These are phyloP conservation scores for Tardiomyces digboiensis DNA, from an alignment of 1,139 yeast genomes.

Conservation along the genomic window DNA sequence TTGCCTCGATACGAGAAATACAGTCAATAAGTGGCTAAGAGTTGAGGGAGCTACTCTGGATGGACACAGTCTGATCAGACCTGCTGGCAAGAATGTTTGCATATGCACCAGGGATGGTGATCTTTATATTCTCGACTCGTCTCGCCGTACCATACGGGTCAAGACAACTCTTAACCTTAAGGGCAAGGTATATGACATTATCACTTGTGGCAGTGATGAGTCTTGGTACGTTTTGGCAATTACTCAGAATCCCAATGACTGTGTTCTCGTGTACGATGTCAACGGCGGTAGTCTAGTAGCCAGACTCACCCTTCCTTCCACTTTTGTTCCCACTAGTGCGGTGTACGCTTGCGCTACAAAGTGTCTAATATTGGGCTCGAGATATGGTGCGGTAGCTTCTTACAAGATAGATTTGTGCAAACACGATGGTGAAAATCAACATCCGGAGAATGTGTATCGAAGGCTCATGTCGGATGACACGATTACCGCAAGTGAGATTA, in stretches of 20 bases:
- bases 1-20: not conserved
- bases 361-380: slow-evolving; percentile 51
- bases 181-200: slow-evolving; percentile 2
- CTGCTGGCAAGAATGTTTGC: not conserved
- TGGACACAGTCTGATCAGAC: not conserved
- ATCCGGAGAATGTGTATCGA: too few species aligned
- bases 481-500: slow-evolving; percentile 42
- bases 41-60: not conserved
- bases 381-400: slow-evolving; percentile 56
- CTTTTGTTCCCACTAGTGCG: not conserved
- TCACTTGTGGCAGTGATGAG: not conserved
- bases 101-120: slow-evolving; percentile 1
- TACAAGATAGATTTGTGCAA: slow-evolving; percentile 39
- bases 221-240: not conserved
- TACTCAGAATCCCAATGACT: not conserved
- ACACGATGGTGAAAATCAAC: too few species aligned
- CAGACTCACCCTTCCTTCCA: not conserved
- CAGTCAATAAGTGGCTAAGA: not conserved
- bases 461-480: slow-evolving; percentile 67
- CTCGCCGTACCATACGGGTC: not conserved
- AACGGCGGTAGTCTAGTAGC: not conserved
- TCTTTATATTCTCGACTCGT: slow-evolving; percentile 3
- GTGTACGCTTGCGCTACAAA: slow-evolving; percentile 4
- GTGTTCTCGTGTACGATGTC: not conserved
- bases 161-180: slow-evolving; percentile 2